A percentile compares a stretch with the other conserved stretches of the same genome.
These are phyloP conservation scores for Exophiala oligosperma DNA, from an alignment of 2,329 filamentous ascomycete genomes.

Conservation along the genomic window DNA sequence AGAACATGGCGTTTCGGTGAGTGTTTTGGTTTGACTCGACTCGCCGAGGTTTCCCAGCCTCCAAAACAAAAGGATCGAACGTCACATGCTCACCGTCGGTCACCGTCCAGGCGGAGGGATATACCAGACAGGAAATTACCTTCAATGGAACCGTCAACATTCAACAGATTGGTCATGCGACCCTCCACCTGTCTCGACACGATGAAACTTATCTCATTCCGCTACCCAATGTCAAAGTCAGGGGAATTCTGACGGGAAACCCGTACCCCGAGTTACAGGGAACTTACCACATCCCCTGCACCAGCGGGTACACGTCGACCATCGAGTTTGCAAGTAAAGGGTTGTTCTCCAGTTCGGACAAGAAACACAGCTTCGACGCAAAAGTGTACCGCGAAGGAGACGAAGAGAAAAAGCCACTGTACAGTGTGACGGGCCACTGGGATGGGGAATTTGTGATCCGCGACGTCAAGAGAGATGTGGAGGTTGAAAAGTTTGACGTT, in stretches of 20 bases:
- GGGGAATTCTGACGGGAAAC: conserved; percentile 46
- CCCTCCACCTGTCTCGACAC: conserved; percentile 19
- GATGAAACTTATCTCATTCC: conserved; percentile 28
- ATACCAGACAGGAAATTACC: conserved; percentile 28
- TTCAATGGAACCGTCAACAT: conserved; percentile 25
- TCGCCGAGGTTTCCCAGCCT: too few relatives aligned
- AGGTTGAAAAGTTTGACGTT: conserved; percentile 63
- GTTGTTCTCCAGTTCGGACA: conserved; percentile 14
- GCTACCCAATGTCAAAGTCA: conserved; percentile 26
- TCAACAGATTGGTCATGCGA: conserved; percentile 25
- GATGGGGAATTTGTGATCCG: conserved; percentile 73
- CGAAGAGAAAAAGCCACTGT: conserved; percentile 16
- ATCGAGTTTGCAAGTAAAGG: conserved; percentile 26
- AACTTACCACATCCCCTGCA: conserved; percentile 23
- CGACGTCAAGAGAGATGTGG: conserved; percentile 57
- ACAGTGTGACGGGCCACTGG: conserved; percentile 26
- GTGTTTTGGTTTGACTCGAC: background rate
- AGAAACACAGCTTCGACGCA: conserved; percentile 25
- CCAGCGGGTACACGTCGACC: conserved; percentile 25
- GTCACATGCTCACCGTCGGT: background rate
- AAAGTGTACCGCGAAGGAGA: conserved; percentile 20
- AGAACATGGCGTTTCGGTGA: conserved; percentile 22
- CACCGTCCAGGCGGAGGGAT: conserved; percentile 23
- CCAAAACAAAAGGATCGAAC: background rate
- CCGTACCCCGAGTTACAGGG: conserved; percentile 38